A percentile compares a stretch with the other conserved stretches of the same genome.
Conservation (phyloP, 2,329 filamentous ascomycete genomes). For the Fusarium pilosicola region DNA sequence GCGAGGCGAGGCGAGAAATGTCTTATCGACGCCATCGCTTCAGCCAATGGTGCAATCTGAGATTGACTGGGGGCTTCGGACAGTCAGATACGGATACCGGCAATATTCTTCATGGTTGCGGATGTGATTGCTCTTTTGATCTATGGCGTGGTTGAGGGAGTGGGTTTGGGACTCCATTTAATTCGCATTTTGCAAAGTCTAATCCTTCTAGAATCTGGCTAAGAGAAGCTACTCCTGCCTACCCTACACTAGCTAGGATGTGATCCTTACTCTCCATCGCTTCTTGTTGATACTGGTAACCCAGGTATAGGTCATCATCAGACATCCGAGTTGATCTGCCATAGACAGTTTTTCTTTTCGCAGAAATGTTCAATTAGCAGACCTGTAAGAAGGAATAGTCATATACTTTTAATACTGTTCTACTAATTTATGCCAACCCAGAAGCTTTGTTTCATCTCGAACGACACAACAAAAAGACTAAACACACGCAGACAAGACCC, state of each 20-base stretch:
- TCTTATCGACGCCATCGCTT: constrained; percentile 31
- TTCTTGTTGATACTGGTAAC: neutral
- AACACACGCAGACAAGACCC: neutral
- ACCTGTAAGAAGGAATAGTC: neutral
- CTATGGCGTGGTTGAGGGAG: constrained; percentile 21
- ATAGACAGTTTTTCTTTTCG: neutral
- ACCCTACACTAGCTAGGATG: neutral
- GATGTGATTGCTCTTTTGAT: constrained; percentile 32
- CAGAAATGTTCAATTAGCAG: neutral
- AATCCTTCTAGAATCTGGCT: constrained; percentile 11
- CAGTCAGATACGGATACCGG: constrained; percentile 5
- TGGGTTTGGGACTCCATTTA: constrained; percentile 25
- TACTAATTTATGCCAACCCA: neutral
- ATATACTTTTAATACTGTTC: neutral
- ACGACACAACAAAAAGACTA: neutral
- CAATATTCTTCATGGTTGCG: constrained; percentile 12
- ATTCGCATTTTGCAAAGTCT: constrained; percentile 26
- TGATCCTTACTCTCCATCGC: neutral
- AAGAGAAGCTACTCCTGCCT: neutral
- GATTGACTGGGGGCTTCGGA: constrained; percentile 11
- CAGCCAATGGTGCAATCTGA: constrained; percentile 28
- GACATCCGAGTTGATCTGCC: neutral
- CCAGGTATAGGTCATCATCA: too few relatives aligned
- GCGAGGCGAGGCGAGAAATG: neutral
- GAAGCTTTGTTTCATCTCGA: neutral